Conservation (phyloP, 192 early-diverging fungal species). For the Geosiphon pyriformis region DNA sequence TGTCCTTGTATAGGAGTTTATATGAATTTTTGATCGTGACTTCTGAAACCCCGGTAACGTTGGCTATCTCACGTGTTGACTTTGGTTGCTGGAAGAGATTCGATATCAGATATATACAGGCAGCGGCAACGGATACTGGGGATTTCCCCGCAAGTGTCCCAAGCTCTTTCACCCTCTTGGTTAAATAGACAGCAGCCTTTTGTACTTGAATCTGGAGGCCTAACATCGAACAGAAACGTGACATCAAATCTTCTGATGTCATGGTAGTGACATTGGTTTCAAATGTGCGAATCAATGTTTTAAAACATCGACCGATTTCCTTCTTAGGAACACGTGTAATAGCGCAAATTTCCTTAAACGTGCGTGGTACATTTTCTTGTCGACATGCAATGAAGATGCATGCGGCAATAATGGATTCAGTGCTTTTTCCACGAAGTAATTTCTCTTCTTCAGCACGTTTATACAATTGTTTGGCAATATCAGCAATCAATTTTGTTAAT, state of each 20-base stretch:
- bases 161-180: slow-evolving; percentile 65
- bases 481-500: slow-evolving; percentile 61
- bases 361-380: slow-evolving; percentile 74
- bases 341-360: slow-evolving; percentile 91
- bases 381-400: slow-evolving; percentile 93
- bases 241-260: slow-evolving; percentile 69
- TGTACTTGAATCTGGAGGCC: slow-evolving; percentile 61
- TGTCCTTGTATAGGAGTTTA: slow-evolving; percentile 58
- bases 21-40: slow-evolving; percentile 89
- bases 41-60: slow-evolving; percentile 87
- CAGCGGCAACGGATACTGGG: slow-evolving; percentile 88
- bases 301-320: slow-evolving; percentile 85
- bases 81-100: slow-evolving; percentile 64
- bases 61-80: slow-evolving; percentile 70
- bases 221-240: slow-evolving; percentile 77
- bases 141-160: slow-evolving; percentile 85
- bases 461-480: slow-evolving; percentile 86
- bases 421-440: slow-evolving; percentile 71
- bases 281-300: slow-evolving; percentile 52
- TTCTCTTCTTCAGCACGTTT: slow-evolving; percentile 80
- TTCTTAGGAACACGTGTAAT: slow-evolving; percentile 88
- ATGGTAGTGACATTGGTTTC: slow-evolving; percentile 57
- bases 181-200: slow-evolving; percentile 66
- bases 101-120: slow-evolving; percentile 83
- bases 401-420: slow-evolving; percentile 79